Conservation (phyloP, 2,329 filamentous ascomycete genomes). For the Whalleya microplaca region DNA sequence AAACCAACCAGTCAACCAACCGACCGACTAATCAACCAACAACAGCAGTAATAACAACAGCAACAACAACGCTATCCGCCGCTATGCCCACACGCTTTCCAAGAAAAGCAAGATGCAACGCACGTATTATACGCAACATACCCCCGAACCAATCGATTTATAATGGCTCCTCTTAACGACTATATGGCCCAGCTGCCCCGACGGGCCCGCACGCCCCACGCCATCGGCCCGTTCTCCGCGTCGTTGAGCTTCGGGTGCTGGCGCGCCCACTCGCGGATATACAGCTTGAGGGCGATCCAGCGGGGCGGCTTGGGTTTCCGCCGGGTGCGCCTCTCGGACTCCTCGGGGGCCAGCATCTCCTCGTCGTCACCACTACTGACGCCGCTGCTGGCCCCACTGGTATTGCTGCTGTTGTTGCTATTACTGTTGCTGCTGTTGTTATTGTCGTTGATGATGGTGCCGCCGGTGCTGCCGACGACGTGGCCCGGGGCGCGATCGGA, state of each 20-base stretch:
- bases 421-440: background rate
- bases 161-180: too few species aligned
- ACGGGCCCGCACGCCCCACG: slow-evolving; percentile 70
- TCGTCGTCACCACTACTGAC: slow-evolving; percentile 34
- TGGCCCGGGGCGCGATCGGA: background rate
- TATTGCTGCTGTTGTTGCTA: background rate
- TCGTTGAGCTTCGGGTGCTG: slow-evolving; percentile 77
- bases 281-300: slow-evolving; percentile 82
- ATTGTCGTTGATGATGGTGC: background rate
- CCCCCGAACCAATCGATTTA: background rate
- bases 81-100: background rate
- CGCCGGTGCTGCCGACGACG: slow-evolving; percentile 33
- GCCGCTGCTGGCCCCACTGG: slow-evolving; percentile 2
- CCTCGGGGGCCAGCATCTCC: slow-evolving; percentile 42
- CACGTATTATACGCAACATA: background rate
- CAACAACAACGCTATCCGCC: background rate
- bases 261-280: slow-evolving; percentile 87
- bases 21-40: background rate
- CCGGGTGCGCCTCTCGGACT: slow-evolving; percentile 53
- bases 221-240: slow-evolving; percentile 58
- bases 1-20: background rate
- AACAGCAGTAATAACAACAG: background rate
- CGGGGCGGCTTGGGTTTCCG: slow-evolving; percentile 50
- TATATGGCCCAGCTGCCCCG: slow-evolving; percentile 75
- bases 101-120: too few species aligned